Evolutionary conservation across 345 rosid genomes (phyloP), one percentile per base, ranked within the genome.

Genomic region (Iberis pinnata): DNA sequence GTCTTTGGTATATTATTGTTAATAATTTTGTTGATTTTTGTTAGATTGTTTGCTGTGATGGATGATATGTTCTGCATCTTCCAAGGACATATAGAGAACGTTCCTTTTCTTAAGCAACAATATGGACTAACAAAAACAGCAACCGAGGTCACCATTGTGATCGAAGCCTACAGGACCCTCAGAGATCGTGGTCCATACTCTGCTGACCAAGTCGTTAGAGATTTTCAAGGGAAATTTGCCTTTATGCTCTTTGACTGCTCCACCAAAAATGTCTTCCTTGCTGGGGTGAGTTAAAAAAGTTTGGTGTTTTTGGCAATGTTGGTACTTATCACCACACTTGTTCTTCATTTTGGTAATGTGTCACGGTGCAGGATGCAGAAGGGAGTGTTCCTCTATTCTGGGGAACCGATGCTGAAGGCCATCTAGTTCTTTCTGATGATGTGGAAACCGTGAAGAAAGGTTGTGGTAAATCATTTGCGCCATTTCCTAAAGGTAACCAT

Each of bases 101-200:
- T 93, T 69, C 78, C 85, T 13, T 62, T 67, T 42, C 92, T 88
- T 40, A 93, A 83, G 76, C 99, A 93, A 63, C 99, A 86, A 56
- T 93, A 93, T 70, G 99, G 95, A 50, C 68, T 93, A 18, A 82
- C 60, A 67, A 93, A 88, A 73, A 67, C 92, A 7, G 88, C 95
- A 22, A 88, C 88, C 12, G 99, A 88, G 73, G 99, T 76, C 59
- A 81, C 80, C 37, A 80, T 93, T 44, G 68, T 93, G 52, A 79
- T 88, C 13, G 99, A 93, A 74, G 94, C 99, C 13, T 93, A 78
- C 52, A 76, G 95, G 70, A 79, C 95, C 27, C 94, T 88, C 18
- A 78, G 97, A 58, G 99, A 93, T 54, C 84, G 99, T 45, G 94
- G 99, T 56, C 97, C 97, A 14, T 93, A 93, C 55, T 84, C 97